phyloP scores from a whole-genome alignment of 1,139 yeast genomes.

The Saccharomyces hybrid region DNA sequence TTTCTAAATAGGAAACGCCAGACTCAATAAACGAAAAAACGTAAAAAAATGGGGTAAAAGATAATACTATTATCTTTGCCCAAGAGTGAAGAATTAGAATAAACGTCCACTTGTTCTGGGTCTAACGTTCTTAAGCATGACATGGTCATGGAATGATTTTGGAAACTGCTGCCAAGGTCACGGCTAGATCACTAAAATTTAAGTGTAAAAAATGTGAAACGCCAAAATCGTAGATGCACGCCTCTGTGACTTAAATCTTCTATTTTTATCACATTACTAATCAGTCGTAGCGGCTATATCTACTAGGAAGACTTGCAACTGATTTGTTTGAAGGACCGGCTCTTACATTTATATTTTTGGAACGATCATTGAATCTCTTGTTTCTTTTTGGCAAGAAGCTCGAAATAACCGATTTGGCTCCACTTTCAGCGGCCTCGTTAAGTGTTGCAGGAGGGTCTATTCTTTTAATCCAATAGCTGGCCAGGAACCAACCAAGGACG shows the following conservation, averaged over 20 bases:
- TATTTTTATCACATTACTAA: neutral
- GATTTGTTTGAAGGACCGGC: conserved; percentile 22
- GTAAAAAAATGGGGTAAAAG: neutral
- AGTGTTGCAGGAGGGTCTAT: conserved; percentile 30
- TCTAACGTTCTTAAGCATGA: neutral
- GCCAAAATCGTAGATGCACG: neutral
- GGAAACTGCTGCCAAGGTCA: neutral
- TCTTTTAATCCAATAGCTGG: conserved; percentile 37
- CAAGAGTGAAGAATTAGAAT: too few relatives aligned
- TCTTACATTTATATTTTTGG: conserved; percentile 10
- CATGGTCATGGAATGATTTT: too few relatives aligned
- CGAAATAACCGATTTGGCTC: conserved; percentile 32
- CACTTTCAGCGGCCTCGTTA: conserved; percentile 29
- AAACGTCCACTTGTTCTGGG: neutral
- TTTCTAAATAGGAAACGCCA: neutral
- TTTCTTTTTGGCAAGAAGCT: conserved; percentile 23
- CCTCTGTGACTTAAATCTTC: neutral
- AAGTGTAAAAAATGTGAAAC: neutral
- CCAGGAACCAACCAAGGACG: conserved; percentile 32
- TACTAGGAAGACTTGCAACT: conserved; percentile 25
- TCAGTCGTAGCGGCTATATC: conserved; percentile 24
- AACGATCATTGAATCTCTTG: conserved; percentile 10
- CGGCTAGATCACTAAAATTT: neutral
- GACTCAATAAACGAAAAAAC: neutral
- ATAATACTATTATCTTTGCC: neutral